These are phyloP conservation scores for Geopyxis carbonaria DNA, from an alignment of 495 filamentous ascomycete species.

Conservation along the genomic window DNA sequence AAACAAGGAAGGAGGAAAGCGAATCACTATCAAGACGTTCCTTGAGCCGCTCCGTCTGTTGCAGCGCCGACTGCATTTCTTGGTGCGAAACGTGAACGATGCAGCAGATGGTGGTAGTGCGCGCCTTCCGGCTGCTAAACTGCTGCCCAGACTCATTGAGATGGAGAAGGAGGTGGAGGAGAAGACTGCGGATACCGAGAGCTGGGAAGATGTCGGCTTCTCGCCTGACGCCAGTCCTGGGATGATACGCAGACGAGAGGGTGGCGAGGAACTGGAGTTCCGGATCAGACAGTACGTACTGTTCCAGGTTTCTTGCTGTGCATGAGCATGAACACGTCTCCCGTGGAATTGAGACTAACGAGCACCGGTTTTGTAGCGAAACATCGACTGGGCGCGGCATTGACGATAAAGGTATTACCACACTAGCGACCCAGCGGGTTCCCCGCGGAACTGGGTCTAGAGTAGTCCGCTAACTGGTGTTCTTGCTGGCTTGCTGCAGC, in stretches of 20 bases:
- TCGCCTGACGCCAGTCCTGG: conserved; percentile 32
- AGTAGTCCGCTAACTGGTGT: no score
- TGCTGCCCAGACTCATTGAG: conserved; percentile 31
- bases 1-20: conserved; percentile 31
- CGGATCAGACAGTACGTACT: conserved; percentile 3
- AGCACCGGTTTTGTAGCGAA: no score
- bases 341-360: background rate
- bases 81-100: conserved; percentile 58
- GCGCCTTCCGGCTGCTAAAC: conserved; percentile 25
- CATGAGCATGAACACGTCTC: background rate
- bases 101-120: background rate
- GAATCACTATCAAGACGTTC: conserved; percentile 79
- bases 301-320: background rate
- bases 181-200: conserved; percentile 59
- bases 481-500: conserved; percentile 43
- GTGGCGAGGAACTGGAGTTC: conserved; percentile 6
- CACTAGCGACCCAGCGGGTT: no score
- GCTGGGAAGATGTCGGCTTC: conserved; percentile 73
- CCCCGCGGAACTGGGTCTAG: no score
- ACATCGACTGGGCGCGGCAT: no score
- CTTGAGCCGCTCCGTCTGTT: conserved; percentile 71
- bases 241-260: background rate
- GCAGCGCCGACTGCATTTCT: conserved; percentile 62
- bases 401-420: no score
- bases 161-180: conserved; percentile 46